Percentiles rank a stretch among this genome's conserved stretches.
These are phyloP conservation scores for Fusarium pilosicola DNA, from an alignment of 2,329 filamentous ascomycete genomes.

Conservation along the genomic window DNA sequence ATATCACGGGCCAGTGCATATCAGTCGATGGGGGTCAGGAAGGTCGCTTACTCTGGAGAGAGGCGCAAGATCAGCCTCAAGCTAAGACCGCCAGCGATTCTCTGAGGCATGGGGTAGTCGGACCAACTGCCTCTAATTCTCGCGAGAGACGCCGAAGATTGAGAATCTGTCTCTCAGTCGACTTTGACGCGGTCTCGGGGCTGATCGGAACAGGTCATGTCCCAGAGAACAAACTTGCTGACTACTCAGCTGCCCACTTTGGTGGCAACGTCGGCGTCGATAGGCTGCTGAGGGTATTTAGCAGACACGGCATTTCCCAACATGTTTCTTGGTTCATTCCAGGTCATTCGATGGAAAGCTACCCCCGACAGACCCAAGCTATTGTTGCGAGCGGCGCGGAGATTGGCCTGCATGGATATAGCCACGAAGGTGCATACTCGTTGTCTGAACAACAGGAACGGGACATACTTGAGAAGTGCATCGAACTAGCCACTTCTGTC, in stretches of 20 bases:
- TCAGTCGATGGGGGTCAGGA: background rate
- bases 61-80: accelerated
- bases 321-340: background rate
- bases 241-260: background rate
- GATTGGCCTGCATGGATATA: background rate
- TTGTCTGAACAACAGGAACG: background rate
- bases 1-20: background rate
- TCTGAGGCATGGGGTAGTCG: accelerated
- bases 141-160: background rate
- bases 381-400: background rate
- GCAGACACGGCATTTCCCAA: background rate
- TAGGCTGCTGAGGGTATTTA: background rate
- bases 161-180: background rate
- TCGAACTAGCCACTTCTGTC: background rate
- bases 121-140: accelerated
- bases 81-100: accelerated
- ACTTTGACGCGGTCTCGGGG: background rate
- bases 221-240: background rate
- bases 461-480: background rate
- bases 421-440: background rate
- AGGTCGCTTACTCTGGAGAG: background rate
- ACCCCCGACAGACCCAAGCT: background rate
- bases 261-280: background rate
- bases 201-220: background rate
- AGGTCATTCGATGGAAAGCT: background rate